Evolutionary conservation across 176 grass and related monocot species (phyloP), one percentile per base, ranked within the genome.

Genomic region (Bothriochloa decipiens): DNA sequence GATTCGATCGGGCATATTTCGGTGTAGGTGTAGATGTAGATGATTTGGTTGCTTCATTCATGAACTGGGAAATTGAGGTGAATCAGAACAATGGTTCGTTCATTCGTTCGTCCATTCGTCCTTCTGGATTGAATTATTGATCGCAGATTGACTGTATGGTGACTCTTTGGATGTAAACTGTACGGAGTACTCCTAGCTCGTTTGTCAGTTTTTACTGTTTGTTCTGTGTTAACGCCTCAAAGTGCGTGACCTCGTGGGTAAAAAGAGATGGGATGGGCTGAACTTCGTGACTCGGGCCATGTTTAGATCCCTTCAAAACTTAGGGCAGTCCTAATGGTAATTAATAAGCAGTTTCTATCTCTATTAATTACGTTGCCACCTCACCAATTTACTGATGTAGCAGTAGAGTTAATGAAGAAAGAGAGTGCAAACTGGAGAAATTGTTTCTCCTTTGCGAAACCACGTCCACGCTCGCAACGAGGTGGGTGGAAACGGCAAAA

Each of bases 11-110:
- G 53, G 55, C 60, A 69, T 42, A 53, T 73, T 78, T 90, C 73
- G 18, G 5, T 90, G 36, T 83, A 83, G 46, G 47, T 18, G 64
- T 86, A 77, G 77, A 46, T 41, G n/a, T n/a, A n/a, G 60, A 83
- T 60, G 61, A 73, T 67, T n/a, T n/a, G n/a, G 79, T 61, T 80
- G 49, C 75, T 86, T 65, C 47, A 86, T 86, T 86, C 66, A 53
- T 74, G 46, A 11, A 79, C 68, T 68, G 68, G 40, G 13, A 68
- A 20, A 61, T 68, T 33, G 65, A 61, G 60, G 63, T 65, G 80
- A 53, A 32, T 42, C 67, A 63, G 33, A 78, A 74, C 75, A 74
- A 79, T 65, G n/a, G n/a, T n/a, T n/a, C 11, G 26, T 65, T 65
- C 20, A 42, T 71, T 70, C 32, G 42, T 55, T 35, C 25, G 33